Base-by-base conservation (phyloP, 306 rosid genomes). In the Dryas drummondii region DNA sequence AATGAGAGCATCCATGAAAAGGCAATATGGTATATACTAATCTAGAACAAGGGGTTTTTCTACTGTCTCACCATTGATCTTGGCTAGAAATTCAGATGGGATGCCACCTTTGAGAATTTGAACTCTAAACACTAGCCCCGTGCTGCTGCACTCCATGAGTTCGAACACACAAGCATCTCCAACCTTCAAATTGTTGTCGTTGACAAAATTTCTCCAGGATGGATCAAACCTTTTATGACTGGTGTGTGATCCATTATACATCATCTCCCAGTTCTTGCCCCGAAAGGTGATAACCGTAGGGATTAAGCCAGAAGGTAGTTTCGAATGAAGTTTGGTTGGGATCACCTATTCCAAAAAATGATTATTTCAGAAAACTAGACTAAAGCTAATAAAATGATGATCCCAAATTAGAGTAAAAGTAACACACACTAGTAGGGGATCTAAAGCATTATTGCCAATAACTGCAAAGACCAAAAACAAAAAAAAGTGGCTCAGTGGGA, bases 21-120 rank as follows among this genome's bases (percentile, higher is more conserved):
- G 61, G 61, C 6, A 61, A 41, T 41, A 37, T 12, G 14, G 9
- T 49, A 32, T 48, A 52, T 66, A 48, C 79, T 83, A 86, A 3
- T 78, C 75, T 7, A 86, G 54, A 62, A 85, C 22, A 65, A 91
- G 70, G 9, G 91, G 79, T 42, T 41, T 46, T 26, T 75, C 73
- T 63, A 7, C 41, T 61, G 53, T 42, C 69, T 72, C 80, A 63
- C 87, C 89, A 5, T 42, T 42, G 17, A 62, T 48, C 79, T 14
- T 79, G 9, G 48, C 70, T 22, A 46, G 79, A 62, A 84, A 26
- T 37, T 78, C 68, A 11, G 57, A 19, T 8, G 93, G 96, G 79
- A 88, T 63, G 80, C 88, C 90, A 9, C 97, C 91, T 84, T 88
- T 81, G 71, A 91, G 93, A 76, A 91, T 87, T 71, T 87, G 97